Evolutionary conservation across 1,284 basidiomycete species (phyloP), one percentile per base, ranked within the genome.

Genomic region (Coriolopsis trogii): DNA sequence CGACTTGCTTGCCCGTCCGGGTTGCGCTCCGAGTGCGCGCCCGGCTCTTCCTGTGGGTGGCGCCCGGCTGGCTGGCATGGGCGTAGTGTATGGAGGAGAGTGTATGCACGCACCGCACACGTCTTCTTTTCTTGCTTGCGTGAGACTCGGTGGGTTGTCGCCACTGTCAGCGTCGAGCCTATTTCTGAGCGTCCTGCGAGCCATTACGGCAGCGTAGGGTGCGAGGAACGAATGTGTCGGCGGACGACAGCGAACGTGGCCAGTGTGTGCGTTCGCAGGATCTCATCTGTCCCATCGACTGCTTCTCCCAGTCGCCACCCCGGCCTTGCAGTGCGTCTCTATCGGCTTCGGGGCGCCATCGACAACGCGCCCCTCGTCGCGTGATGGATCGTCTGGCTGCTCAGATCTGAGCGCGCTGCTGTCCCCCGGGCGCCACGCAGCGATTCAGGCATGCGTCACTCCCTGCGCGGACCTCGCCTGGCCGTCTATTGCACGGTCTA

Each of bases 351-450:
- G 40, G 23, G 23, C 24, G n/a, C n/a, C n/a, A n/a, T n/a, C 40
- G 31, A 42, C 38, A 26, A 33, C 48, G 25, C 31, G 39, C 34
- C 30, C 41, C 25, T 41, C 52, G 44, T 52, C 56, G 26, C 47
- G 37, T 58, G 56, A 58, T 58, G 53, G 56, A 55, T 55, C 56
- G 53, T 58, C 56, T n/a, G 56, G 44, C 29, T 24, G 44, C 56
- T 41, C 47, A 46, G 56, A 51, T 49, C n/a, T n/a, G n/a, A n/a
- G n/a, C n/a, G n/a, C n/a, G n/a, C n/a, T n/a, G n/a, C n/a, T 49
- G 52, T 33, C 20, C 25, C 20, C 25, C 18, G 25, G 28, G 28
- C 36, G 28, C 46, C 46, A 47, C 46, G 51, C 48, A 51, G 41
- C 48, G 33, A 46, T 42, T 43, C 25, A 43, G 18, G 16, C 48